A percentile compares a stretch with the other conserved stretches of the same genome.
phyloP scores from a whole-genome alignment of 225 moss, liverwort and hornwort species.

The Bryum argenteum region DNA sequence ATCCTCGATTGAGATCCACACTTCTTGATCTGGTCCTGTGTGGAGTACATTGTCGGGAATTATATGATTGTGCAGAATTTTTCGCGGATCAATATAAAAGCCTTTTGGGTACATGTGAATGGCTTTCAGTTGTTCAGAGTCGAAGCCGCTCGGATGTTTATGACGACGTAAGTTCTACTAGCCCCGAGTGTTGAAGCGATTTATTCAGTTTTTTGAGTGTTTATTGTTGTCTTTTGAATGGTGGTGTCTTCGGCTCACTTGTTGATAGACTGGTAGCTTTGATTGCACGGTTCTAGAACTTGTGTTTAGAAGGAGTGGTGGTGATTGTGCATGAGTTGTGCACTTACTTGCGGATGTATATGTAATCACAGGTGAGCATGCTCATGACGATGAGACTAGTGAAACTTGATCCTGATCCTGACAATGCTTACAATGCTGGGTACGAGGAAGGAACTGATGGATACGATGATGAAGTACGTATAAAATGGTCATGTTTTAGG shows the following conservation, averaged over 20 bases:
- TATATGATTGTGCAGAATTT: too few species aligned
- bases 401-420: too few species aligned
- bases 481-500: constrained; percentile 16
- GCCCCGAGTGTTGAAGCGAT: too few species aligned
- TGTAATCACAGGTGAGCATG: background rate
- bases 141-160: background rate
- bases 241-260: background rate
- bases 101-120: background rate
- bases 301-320: background rate
- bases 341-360: background rate
- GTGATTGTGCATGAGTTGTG: background rate
- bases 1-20: background rate
- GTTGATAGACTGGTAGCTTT: background rate
- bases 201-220: background rate
- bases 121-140: constrained; percentile 16
- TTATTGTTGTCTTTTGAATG: background rate
- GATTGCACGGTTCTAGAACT: background rate
- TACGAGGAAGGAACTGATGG: too few species aligned
- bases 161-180: background rate
- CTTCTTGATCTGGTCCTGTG: too few species aligned
- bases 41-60: too few species aligned
- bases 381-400: background rate
- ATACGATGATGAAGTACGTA: background rate
- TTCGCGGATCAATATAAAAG: rapidly evolving
- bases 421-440: too few species aligned